Base-by-base conservation (phyloP, 2,329 filamentous ascomycete species). In the Pseudogymnoascus destructans region DNA sequence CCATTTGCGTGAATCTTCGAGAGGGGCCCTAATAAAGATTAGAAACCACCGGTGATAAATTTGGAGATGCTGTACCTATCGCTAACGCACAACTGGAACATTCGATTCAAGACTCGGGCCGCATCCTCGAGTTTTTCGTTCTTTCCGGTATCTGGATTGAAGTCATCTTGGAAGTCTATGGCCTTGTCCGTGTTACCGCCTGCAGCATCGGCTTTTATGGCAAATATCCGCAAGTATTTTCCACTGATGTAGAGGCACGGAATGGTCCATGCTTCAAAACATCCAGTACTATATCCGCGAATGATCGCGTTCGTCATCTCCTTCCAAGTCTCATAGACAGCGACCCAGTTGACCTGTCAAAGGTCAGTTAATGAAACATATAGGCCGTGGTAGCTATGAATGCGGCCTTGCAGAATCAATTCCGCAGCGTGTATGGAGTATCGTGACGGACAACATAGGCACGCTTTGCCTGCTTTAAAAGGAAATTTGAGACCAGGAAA, bases 1-100 rank as follows among this genome's bases (percentile, higher is more conserved):
- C 93, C 93, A 98, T 80, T 97, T 98, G 58, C 93, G 84, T 7
- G 92, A 96, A 66, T 95, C 87, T 67, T 90, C 84, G 46, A 96
- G 75, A 11, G 87, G 84, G 61, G 87, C 87, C 71, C 89, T 92
- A 66, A 58, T 46, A 7, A 23, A 32, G 23, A 57, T 59, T 55
- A 63, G n/a, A 40, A 15, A 33, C 55, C 49, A 58, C 23, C 36
- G 15, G 27, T 58, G 5, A 35, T 35, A 25, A 35, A 10, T 27
- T 32, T 13, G 32, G 7, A 11, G 40, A 54, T 2, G 15, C 55
- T 64, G 70, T 76, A 95, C 89, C 90, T 85, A 70, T 98, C 93
- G 66, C 84, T 89, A 55, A 95, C 77, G 70, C 93, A 98, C 3
- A 95, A 73, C 13, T 87, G 88, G 70, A 97, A 98, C 64, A 97